Conservation (phyloP, 768 basidiomycete species). For the Amanita molliuscula region DNA sequence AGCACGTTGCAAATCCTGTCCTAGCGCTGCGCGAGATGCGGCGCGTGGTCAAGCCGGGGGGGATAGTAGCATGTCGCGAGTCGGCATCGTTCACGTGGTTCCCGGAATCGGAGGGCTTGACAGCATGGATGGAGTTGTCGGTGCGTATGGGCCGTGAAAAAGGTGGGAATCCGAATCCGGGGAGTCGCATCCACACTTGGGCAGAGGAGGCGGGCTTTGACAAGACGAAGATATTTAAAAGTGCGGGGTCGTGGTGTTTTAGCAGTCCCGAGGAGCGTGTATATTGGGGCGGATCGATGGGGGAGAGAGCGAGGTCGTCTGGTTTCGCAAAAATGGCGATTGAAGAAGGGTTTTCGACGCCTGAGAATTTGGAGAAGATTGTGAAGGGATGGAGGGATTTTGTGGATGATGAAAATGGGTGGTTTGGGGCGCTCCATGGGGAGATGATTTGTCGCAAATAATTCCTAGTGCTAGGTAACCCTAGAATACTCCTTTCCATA, state of each 20-base stretch:
- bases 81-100: constrained; percentile 25
- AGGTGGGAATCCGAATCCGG: not conserved
- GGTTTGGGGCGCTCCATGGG: too few relatives aligned
- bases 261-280: not conserved
- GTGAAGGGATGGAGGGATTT: not conserved
- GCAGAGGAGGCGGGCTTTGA: not conserved
- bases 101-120: constrained; percentile 16
- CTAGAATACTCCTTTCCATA: not conserved
- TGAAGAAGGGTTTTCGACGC: not conserved
- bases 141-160: not conserved
- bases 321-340: not conserved
- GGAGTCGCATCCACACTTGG: not conserved
- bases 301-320: not conserved
- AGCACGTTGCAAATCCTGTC: constrained; percentile 33
- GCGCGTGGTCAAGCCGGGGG: constrained; percentile 34
- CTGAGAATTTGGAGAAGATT: too few relatives aligned
- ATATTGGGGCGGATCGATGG: not conserved
- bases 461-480: too few relatives aligned
- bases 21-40: constrained; percentile 34
- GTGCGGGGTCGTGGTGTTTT: not conserved
- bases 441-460: too few relatives aligned
- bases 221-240: not conserved
- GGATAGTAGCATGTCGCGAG: constrained; percentile 35
- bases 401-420: too few relatives aligned
- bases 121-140: not conserved